Conservation (phyloP, 2,329 filamentous ascomycete genomes). For the Xylaria sp. region DNA sequence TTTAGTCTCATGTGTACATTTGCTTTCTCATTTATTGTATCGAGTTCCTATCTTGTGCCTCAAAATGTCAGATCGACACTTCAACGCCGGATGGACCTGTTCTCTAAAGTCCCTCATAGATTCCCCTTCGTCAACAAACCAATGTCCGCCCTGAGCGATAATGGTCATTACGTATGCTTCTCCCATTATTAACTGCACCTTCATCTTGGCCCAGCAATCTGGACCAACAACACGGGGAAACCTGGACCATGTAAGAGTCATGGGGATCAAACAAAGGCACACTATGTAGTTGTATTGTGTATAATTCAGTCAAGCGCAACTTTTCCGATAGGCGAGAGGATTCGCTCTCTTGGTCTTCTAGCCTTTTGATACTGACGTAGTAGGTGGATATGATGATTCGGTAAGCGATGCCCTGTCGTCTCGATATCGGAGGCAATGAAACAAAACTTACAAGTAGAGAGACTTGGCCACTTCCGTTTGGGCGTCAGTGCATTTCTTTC, state of each 20-base stretch:
- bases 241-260: slow-evolving; percentile 21
- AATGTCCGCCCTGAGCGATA: background rate
- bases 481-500: slow-evolving; percentile 27
- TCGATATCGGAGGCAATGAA: slow-evolving; percentile 27
- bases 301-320: slow-evolving; percentile 14
- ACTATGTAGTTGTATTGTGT: slow-evolving; percentile 7
- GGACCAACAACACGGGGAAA: slow-evolving; percentile 8
- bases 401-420: slow-evolving; percentile 26
- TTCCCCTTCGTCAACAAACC: background rate
- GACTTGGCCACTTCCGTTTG: slow-evolving; percentile 19
- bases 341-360: background rate
- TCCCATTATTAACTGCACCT: background rate
- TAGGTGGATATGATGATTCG: slow-evolving; percentile 24
- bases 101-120: background rate
- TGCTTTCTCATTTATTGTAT: background rate
- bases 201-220: slow-evolving; percentile 1
- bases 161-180: background rate
- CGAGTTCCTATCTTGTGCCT: background rate
- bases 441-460: slow-evolving; percentile 2
- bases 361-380: slow-evolving; percentile 19
- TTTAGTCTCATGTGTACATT: background rate
- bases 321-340: slow-evolving; percentile 32
- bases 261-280: slow-evolving; percentile 12
- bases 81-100: background rate
- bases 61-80: background rate